A percentile compares a stretch with the other conserved stretches of the same genome.
These are phyloP conservation scores for Escallonia herrerae DNA, from an alignment of 129 eudicot species.

Conservation along the genomic window DNA sequence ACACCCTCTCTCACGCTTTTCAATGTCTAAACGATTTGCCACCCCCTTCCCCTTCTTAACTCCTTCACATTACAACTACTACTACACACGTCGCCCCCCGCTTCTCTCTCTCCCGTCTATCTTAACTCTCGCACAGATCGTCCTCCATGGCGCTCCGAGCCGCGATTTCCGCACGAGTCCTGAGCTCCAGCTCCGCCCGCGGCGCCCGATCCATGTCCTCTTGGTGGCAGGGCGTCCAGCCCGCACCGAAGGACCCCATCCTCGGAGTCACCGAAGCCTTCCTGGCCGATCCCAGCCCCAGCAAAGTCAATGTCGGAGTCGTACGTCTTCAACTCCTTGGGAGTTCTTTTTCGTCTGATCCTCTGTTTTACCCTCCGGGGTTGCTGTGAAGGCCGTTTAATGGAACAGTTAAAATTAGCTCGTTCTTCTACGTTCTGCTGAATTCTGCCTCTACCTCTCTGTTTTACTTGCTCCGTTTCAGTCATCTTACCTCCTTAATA, in stretches of 20 bases:
- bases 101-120: neutral
- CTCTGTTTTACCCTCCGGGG: neutral
- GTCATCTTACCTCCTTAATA: too few relatives aligned
- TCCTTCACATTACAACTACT: too few relatives aligned
- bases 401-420: too few relatives aligned
- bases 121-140: neutral
- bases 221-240: slow-evolving; percentile 71
- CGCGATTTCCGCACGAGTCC: slow-evolving; percentile 3
- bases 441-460: neutral
- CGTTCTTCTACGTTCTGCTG: neutral
- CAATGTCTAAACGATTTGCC: too few relatives aligned
- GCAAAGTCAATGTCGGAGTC: slow-evolving; percentile 76
- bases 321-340: slow-evolving; percentile 28
- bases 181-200: neutral
- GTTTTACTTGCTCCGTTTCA: neutral
- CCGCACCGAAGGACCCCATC: slow-evolving; percentile 83
- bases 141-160: slow-evolving; percentile 8
- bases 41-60: too few relatives aligned
- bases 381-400: neutral
- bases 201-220: slow-evolving; percentile 48
- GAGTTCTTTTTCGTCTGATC: neutral
- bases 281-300: slow-evolving; percentile 64
- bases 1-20: too few relatives aligned
- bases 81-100: neutral
- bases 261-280: slow-evolving; percentile 94